Evolutionary conservation across 1,284 basidiomycete genomes (phyloP).

Genomic region (Sanghuangporus baumii): DNA sequence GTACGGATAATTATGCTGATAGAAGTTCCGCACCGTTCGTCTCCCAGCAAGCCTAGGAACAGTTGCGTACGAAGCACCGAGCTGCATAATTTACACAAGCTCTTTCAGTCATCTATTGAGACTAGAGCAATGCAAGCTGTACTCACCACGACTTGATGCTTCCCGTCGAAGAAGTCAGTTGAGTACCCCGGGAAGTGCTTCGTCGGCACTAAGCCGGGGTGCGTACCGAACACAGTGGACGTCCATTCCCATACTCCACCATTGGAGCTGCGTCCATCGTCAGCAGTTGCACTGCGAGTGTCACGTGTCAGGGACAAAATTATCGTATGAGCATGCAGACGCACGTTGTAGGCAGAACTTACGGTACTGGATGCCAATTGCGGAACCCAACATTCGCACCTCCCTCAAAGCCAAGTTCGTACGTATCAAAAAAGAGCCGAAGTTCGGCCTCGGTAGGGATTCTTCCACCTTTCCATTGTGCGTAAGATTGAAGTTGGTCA

Average conservation of each 20-base stretch:
- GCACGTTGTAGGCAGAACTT: slow-evolving; percentile 25
- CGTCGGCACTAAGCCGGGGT: slow-evolving; percentile 75
- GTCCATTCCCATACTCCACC: slow-evolving; percentile 99
- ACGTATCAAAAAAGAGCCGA: slow-evolving; percentile 70
- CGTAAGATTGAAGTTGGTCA: slow-evolving; percentile 75
- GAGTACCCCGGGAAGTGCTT: slow-evolving; percentile 86
- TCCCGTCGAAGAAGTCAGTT: slow-evolving; percentile 84
- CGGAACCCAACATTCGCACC: slow-evolving; percentile 82
- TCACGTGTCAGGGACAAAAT: no score
- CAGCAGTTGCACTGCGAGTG: slow-evolving; percentile 48
- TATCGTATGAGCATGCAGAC: neutral
- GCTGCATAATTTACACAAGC: slow-evolving; percentile 37
- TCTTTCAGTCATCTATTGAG: neutral
- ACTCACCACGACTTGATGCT: slow-evolving; percentile 80
- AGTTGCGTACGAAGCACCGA: slow-evolving; percentile 90
- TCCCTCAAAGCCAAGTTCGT: slow-evolving; percentile 61
- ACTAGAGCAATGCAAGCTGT: neutral
- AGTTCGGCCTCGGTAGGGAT: slow-evolving; percentile 90
- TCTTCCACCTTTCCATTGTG: slow-evolving; percentile 80
- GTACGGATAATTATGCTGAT: slow-evolving; percentile 73
- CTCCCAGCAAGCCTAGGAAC: slow-evolving; percentile 77
- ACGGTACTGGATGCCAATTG: slow-evolving; percentile 94
- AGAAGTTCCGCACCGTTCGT: slow-evolving; percentile 78
- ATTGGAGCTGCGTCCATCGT: slow-evolving; percentile 63
- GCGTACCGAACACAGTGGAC: slow-evolving; percentile 65